phyloP scores from a whole-genome alignment of 1,284 basidiomycete species.

The Rhodotorula sp. region DNA sequence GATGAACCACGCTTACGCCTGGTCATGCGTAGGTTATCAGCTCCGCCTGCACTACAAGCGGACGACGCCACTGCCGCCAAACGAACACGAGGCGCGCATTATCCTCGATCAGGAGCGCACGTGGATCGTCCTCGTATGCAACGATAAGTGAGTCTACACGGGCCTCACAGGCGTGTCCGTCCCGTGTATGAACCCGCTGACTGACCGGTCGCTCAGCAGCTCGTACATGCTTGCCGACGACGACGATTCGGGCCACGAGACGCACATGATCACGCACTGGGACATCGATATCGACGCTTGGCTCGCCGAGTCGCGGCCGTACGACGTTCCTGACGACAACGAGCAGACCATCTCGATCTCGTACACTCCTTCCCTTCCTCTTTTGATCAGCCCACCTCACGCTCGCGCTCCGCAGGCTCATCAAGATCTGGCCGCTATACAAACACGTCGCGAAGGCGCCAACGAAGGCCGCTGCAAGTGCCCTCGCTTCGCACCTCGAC shows the following conservation, averaged over 20 bases:
- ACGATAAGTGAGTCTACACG: constrained; percentile 1
- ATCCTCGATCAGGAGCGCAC: constrained; percentile 28
- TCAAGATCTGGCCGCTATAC: not conserved
- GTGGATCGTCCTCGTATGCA: constrained; percentile 24
- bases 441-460: not conserved
- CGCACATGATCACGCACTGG: constrained; percentile 4
- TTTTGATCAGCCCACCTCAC: not conserved
- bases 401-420: not conserved
- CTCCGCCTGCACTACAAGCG: constrained; percentile 24
- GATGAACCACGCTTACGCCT: not conserved
- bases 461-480: not conserved
- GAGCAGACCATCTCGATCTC: constrained; percentile 27
- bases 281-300: constrained; percentile 17
- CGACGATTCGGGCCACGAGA: constrained; percentile 4
- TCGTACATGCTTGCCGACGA: constrained; percentile 10
- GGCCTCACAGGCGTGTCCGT: no score
- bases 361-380: constrained; percentile 2
- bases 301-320: constrained; percentile 21
- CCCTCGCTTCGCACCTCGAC: constrained; percentile 4
- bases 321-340: constrained; percentile 20
- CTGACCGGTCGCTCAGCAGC: not conserved
- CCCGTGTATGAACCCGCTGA: no score
- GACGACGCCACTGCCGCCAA: not conserved
- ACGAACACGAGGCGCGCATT: constrained; percentile 26
- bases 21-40: not conserved